Percentiles rank a stretch among this genome's conserved stretches.
These are phyloP conservation scores for Rhodofomes roseus DNA, from an alignment of 1,284 basidiomycete genomes.

Conservation along the genomic window DNA sequence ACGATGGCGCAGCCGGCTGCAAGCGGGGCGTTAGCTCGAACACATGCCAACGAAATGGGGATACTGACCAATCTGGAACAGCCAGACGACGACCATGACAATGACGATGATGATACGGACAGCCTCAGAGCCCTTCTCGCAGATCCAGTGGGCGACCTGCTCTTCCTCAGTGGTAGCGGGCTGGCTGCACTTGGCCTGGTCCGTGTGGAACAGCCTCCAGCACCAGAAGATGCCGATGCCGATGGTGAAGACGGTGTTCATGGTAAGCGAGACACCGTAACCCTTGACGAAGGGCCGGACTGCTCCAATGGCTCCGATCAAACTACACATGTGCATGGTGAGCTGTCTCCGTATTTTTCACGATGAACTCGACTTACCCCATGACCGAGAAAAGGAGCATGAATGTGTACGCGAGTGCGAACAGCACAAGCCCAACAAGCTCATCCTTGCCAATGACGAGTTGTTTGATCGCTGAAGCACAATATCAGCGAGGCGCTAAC, in stretches of 20 bases:
- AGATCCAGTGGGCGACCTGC: conserved; percentile 26
- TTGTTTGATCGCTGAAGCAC: conserved; percentile 9
- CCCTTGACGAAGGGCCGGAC: conserved; percentile 39
- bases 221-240: conserved; percentile 44
- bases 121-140: conserved; percentile 25
- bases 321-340: conserved; percentile 25
- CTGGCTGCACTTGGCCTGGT: conserved; percentile 14
- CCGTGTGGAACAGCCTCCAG: conserved; percentile 26
- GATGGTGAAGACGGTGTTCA: conserved; percentile 47
- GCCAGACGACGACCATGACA: conserved; percentile 36
- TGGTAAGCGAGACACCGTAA: conserved; percentile 42
- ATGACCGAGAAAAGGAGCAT: conserved; percentile 45
- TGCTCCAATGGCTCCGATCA: conserved; percentile 44
- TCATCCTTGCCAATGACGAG: conserved; percentile 28
- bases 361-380: conserved; percentile 39
- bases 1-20: conserved; percentile 28
- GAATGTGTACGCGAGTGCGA: conserved; percentile 43
- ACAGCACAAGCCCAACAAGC: conserved; percentile 42
- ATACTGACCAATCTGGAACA: conserved; percentile 47
- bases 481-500: not conserved
- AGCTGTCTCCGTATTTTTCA: not conserved
- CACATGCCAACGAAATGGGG: not conserved
- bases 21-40: not conserved
- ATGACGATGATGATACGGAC: conserved; percentile 23
- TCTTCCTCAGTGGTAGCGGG: conserved; percentile 17